Evolutionary conservation across 768 basidiomycete genomes (phyloP), one percentile per base, ranked within the genome.

Genomic region (Leucosporidium scottii): DNA sequence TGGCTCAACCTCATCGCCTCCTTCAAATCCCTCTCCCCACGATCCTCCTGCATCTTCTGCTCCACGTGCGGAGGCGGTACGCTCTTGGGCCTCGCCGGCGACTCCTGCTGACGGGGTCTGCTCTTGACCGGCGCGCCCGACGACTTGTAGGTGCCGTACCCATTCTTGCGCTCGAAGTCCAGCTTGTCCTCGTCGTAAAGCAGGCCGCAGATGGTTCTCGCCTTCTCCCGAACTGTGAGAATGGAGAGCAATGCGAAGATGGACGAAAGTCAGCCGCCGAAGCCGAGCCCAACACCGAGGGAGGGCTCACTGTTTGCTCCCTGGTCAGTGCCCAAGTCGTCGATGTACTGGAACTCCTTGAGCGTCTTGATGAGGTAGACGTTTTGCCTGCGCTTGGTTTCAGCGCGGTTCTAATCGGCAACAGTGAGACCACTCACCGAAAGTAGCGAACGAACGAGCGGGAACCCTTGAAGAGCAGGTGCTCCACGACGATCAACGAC

Each of bases 291-390:
- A 13, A 31, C 21, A 5, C 36, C 8, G 39, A 27, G 25, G 27
- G 4, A 9, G 49, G 13, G 31, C 34, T 3, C 1, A 62, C 62
- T 90, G 78, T 97, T 97, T 20, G 90, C 90, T 30, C 94, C 94
- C 74, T 93, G 91, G 77, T 98, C 94, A 78, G 93, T 93, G 62
- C 87, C 88, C 53, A 90, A 86, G 75, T 97, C 94, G 78, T 97
- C 94, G 64, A 93, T 78, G 76, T 86, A 94, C 73, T 97, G 93
- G 79, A 98, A 98, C 78, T 98, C 94, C 78, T 96, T 93, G 68
- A 98, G 85, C 3, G 93, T 97, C 82, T 97, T 97, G 85, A 98
- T 86, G 76, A 97, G 84, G 79, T 97, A 97, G 69, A 94, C 79
- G 76, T 98, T 97, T 77, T 97, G 91, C 53, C 62, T 64, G 44